Evolutionary conservation across 768 basidiomycete species (phyloP), one percentile per base, ranked within the genome.

Genomic region (Lentinula raphanica): DNA sequence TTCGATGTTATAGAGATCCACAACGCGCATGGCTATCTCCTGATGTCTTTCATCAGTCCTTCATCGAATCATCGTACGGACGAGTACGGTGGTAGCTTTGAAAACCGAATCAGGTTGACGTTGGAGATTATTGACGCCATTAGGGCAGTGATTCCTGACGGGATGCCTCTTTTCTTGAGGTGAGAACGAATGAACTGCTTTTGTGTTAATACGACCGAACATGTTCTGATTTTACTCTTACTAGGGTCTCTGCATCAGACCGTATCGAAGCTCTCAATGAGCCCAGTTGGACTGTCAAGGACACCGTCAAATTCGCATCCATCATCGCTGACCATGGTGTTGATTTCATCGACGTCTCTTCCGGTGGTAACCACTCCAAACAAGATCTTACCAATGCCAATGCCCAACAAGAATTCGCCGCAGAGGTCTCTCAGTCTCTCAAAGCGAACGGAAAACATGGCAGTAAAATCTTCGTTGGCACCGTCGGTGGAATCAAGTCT

Each of bases 81-180:
- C 66, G 76, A 80, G 60, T 91, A 88, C 63, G 87, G 87, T 0
- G 88, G 88, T 1, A 81, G 78, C 62, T 80, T 88, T 58, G 86
- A 88, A 69, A 90, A 88, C 65, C 77, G 89, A 19, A 79, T 74
- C 17, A 75, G 88, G 9, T 72, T 92, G 32, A 75, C 78, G 9
- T 67, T 88, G 5, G 82, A 89, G 65, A 74, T 90, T 45, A 79
- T 86, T 12, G 82, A 87, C 49, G 83, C 83, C 3, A 72, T 90
- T 0, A 79, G 90, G 7, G 76, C 73, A 19, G 75, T 77, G 11
- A 86, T 90, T 62, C 82, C 84, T 0, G 67, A 74, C 3, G 70
- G 76, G 12, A 84, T 83, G 76, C 89, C 92, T 1, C 71, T 94
- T 17, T 90, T 92, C 71, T 74, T 87, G 56, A 78, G 91, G 84